These are phyloP conservation scores for Bruguiera hainesii DNA, from an alignment of 441 rosid genomes.

Conservation along the genomic window DNA sequence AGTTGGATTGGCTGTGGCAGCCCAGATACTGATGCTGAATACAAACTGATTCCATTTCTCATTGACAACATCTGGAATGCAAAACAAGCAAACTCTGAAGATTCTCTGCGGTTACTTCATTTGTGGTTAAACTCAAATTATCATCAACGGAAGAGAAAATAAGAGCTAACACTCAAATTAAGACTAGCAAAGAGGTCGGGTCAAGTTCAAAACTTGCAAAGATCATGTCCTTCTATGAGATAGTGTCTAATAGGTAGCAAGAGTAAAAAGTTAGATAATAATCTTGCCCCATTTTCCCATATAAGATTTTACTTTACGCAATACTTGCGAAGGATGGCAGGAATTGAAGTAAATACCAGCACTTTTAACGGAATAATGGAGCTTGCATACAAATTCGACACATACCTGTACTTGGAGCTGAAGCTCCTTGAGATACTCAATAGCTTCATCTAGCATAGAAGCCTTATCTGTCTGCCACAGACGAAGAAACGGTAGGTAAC, in stretches of 20 bases:
- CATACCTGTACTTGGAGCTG: conserved; percentile 77
- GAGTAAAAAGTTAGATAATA: no score
- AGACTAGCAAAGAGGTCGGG: no score
- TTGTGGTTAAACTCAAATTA: background rate
- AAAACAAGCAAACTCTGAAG: conserved; percentile 15
- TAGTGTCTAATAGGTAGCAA: no score
- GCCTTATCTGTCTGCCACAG: conserved; percentile 66
- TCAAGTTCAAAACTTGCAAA: no score
- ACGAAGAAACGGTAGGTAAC: conserved; percentile 2
- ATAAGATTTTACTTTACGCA: no score
- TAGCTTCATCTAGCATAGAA: conserved; percentile 77
- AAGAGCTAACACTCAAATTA: no score
- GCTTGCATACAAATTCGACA: background rate
- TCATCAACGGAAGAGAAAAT: no score
- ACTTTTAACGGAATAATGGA: no score
- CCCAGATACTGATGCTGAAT: conserved; percentile 63
- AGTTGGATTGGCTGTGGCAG: conserved; percentile 47
- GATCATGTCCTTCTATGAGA: no score
- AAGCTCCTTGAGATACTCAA: conserved; percentile 73
- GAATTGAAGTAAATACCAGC: no score
- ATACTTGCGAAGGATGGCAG: no score
- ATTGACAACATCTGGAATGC: conserved; percentile 60
- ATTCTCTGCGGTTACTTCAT: background rate
- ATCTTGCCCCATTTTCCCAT: no score
- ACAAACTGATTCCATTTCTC: conserved; percentile 69